phyloP scores from a whole-genome alignment of 768 basidiomycete species.

The Agaricus blazei region DNA sequence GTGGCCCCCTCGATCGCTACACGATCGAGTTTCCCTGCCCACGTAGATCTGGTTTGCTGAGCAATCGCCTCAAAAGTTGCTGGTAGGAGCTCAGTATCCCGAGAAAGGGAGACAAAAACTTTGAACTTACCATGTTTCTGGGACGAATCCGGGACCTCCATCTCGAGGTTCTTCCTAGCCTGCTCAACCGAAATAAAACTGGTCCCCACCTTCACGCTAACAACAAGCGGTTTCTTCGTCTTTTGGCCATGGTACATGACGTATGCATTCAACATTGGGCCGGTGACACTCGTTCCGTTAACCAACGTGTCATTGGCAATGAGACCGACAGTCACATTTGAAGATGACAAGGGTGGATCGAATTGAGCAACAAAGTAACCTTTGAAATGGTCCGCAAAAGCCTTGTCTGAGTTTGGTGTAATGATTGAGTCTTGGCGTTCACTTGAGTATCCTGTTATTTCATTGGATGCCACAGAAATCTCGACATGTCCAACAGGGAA shows the following conservation, averaged over 20 bases:
- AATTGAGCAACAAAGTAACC: conserved; percentile 61
- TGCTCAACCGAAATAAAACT: conserved; percentile 72
- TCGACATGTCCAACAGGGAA: conserved; percentile 48
- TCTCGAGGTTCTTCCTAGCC: conserved; percentile 45
- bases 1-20: conserved; percentile 31
- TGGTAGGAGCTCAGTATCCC: neutral
- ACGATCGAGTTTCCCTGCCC: conserved; percentile 54
- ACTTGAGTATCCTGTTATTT: conserved; percentile 1
- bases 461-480: conserved; percentile 26
- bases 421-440: conserved; percentile 35
- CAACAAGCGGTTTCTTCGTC: neutral
- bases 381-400: conserved; percentile 33
- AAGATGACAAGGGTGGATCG: conserved; percentile 17
- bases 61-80: conserved; percentile 47
- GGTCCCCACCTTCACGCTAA: conserved; percentile 32
- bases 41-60: conserved; percentile 30
- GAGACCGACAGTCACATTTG: neutral
- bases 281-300: conserved; percentile 21
- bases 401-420: conserved; percentile 40
- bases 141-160: conserved; percentile 20
- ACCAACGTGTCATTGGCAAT: conserved; percentile 15
- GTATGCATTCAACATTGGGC: conserved; percentile 46
- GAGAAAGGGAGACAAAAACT: neutral
- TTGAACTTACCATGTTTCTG: neutral
- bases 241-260: conserved; percentile 30